Base-by-base conservation (phyloP, 2,329 filamentous ascomycete species). In the Aplosporella prunicola region DNA sequence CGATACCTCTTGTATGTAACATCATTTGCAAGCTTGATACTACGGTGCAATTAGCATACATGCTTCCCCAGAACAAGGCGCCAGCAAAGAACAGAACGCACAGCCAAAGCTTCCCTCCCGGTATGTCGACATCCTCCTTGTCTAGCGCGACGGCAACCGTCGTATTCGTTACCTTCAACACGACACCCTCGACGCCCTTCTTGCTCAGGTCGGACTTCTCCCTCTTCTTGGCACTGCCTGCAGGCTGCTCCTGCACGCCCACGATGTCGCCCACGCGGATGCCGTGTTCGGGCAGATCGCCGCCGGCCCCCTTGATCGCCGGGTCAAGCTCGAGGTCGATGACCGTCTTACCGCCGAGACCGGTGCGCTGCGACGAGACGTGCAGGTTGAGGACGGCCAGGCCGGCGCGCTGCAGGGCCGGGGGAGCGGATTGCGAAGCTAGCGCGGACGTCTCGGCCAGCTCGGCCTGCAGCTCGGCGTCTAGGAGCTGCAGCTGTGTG, bases 261-360 rank as follows among this genome's bases (percentile, higher is more conserved):
- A 89, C 82, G 42, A 91, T 83, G 57, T 91, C 85, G 1, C 85
- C 85, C 0, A 76, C 71, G 2, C 83, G 70, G 35, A 91, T 64
- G 17, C 82, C 82, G 64, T 89, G 83, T 54, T 85, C 80, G 1
- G 80, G 78, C 14, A 89, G 63, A 44, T 77, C 74, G 1, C 66
- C 60, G 28, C 53, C 57, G 14, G 53, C 57, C 29, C 55, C 59
- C 4, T 73, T 69, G 2, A 80, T 72, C 1, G 86, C 82, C n/a
- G 74, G 63, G 51, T 95, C 89, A 0, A 76, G 67, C 11, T 64
- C 67, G 5, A 98, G 76, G 57, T 95, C 88, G 3, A 95, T 66
- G 2, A 98, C 81, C 0, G 84, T 86, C 46, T 86, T 83, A n/a
- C 91, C 91, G 11, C 88, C 91, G 24, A 95, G 69, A 0, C 91